Conservation (phyloP, 805 yeast genomes). For the Kodamaea nitidulidarum region DNA sequence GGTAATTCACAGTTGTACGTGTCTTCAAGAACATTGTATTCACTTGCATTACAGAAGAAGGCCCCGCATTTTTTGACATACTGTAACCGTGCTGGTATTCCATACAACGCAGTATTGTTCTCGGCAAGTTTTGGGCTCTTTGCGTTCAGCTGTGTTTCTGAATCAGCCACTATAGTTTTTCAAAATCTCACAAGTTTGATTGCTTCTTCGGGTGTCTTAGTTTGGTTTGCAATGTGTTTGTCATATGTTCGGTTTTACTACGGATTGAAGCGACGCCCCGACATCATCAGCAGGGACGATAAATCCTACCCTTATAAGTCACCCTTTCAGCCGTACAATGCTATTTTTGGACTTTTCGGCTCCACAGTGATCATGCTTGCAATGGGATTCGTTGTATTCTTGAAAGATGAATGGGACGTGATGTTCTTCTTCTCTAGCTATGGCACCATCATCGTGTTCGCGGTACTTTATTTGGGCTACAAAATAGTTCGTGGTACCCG, state of each 20-base stretch:
- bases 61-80: slow-evolving; percentile 59
- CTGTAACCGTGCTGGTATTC: slow-evolving; percentile 67
- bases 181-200: slow-evolving; percentile 63
- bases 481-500: slow-evolving; percentile 59
- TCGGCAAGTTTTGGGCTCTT: slow-evolving; percentile 59
- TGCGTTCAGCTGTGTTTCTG: slow-evolving; percentile 56
- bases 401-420: slow-evolving; percentile 54
- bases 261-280: slow-evolving; percentile 59
- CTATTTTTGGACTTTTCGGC: slow-evolving; percentile 58
- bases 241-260: slow-evolving; percentile 61
- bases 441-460: slow-evolving; percentile 55
- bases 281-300: slow-evolving; percentile 60
- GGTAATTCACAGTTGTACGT: slow-evolving; percentile 45
- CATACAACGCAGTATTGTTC: slow-evolving; percentile 63
- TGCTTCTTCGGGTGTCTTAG: slow-evolving; percentile 71
- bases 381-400: slow-evolving; percentile 62
- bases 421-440: slow-evolving; percentile 63
- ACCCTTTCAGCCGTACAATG: slow-evolving; percentile 66
- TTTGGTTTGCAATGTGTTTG: slow-evolving; percentile 73
- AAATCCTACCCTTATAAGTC: slow-evolving; percentile 64
- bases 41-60: slow-evolving; percentile 45
- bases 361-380: slow-evolving; percentile 47
- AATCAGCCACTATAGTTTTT: slow-evolving; percentile 57
- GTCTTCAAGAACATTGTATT: slow-evolving; percentile 39
- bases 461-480: slow-evolving; percentile 49